Evolutionary conservation across 495 filamentous ascomycete genomes (phyloP).

Genomic region (Entonaema liquescens): DNA sequence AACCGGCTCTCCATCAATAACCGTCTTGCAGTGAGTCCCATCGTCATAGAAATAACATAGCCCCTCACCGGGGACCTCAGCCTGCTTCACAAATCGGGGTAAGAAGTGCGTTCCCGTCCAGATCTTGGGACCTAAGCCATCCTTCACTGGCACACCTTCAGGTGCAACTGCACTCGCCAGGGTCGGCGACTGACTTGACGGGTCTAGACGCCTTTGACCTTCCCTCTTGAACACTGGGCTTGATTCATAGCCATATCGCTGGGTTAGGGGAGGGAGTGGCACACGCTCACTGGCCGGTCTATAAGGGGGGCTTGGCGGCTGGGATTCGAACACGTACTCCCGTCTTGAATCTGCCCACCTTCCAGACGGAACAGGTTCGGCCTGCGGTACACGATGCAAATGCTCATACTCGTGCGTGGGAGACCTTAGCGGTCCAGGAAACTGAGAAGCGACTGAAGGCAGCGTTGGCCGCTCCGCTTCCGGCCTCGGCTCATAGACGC

Average conservation of each 20-base stretch:
- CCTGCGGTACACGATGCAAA: conserved; percentile 33
- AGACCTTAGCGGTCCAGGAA: conserved; percentile 54
- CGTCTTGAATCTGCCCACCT: conserved; percentile 46
- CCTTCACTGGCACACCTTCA: conserved; percentile 58
- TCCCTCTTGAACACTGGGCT: conserved; percentile 40
- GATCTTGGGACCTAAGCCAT: conserved; percentile 66
- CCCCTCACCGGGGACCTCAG: conserved; percentile 78
- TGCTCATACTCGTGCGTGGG: conserved; percentile 48
- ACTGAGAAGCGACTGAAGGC: conserved; percentile 51
- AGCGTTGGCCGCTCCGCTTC: conserved; percentile 50
- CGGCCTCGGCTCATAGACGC: conserved; percentile 50
- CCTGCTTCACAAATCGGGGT: conserved; percentile 65
- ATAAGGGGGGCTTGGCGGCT: conserved; percentile 39
- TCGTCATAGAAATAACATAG: conserved; percentile 89
- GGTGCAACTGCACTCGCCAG: conserved; percentile 50
- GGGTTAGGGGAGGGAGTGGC: conserved; percentile 40
- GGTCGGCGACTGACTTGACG: conserved; percentile 49
- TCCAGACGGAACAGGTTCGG: conserved; percentile 24
- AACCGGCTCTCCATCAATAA: conserved; percentile 84
- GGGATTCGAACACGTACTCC: conserved; percentile 47
- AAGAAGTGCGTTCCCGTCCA: conserved; percentile 69
- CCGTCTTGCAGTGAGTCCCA: conserved; percentile 80
- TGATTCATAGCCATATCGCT: conserved; percentile 36
- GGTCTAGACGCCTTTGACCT: conserved; percentile 27
- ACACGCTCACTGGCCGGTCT: conserved; percentile 36